phyloP scores from a whole-genome alignment of 108 stramenopile species.

The Thalassiosira profunda region DNA sequence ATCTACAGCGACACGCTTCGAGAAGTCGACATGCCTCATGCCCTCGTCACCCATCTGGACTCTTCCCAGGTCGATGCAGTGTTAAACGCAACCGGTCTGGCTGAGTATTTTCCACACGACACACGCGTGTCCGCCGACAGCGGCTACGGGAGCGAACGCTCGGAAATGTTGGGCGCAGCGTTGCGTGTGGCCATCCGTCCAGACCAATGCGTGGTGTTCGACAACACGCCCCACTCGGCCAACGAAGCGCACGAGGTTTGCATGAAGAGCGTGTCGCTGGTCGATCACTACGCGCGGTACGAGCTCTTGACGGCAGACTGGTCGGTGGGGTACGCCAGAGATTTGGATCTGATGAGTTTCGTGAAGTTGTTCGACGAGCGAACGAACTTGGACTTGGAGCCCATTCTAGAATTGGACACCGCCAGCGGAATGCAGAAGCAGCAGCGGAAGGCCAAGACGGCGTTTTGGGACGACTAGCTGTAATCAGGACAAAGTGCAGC shows the following conservation, averaged over 20 bases:
- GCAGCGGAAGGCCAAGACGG: constrained; percentile 26
- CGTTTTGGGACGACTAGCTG: constrained; percentile 15
- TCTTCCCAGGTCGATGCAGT: constrained; percentile 59
- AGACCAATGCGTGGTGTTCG: constrained; percentile 81
- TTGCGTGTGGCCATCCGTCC: constrained; percentile 76
- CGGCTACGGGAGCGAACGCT: constrained; percentile 53
- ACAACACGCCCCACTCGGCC: constrained; percentile 61
- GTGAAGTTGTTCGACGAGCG: constrained; percentile 35
- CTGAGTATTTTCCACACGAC: constrained; percentile 64
- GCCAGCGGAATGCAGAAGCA: constrained; percentile 19
- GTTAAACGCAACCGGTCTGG: constrained; percentile 61
- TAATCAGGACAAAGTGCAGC: too few relatives aligned
- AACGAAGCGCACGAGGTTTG: constrained; percentile 67
- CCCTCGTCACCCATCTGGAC: constrained; percentile 66
- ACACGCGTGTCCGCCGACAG: constrained; percentile 54
- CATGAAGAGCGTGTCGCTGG: constrained; percentile 75
- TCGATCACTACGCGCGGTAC: constrained; percentile 72
- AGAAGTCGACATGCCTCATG: constrained; percentile 79
- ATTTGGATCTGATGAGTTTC: constrained; percentile 32
- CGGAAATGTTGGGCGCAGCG: constrained; percentile 69
- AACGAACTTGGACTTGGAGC: constrained; percentile 23
- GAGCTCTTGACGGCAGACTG: constrained; percentile 74
- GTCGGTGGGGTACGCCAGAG: constrained; percentile 30
- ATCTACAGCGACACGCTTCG: constrained; percentile 31
- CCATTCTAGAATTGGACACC: constrained; percentile 24